Base-by-base conservation (phyloP, 2,329 filamentous ascomycete genomes). In the Ophiostoma himal-ulmi region DNA sequence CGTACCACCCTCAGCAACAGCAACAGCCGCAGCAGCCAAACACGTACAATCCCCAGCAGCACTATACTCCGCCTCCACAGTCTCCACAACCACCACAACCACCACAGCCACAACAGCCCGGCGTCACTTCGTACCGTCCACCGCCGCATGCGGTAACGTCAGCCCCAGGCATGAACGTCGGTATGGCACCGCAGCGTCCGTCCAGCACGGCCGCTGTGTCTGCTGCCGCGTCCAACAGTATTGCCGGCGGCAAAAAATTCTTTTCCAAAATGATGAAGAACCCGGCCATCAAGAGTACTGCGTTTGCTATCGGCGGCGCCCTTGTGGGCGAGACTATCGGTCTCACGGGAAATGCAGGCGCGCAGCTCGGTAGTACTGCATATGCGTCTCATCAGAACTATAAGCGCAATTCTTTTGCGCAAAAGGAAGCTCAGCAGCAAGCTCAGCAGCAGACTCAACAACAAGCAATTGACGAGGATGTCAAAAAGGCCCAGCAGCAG, bases 191-290 rank as follows among this genome's bases (percentile, higher is more conserved):
- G 39, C 37, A 41, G 65, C 65, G 65, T 2, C 65, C 65, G 13
- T 30, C 20, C 6, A 22, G n/a, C 41, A 60, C 14, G 5, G 11
- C 37, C 20, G 52, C 39, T 13, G 68, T 66, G 13, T 41, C 48
- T 14, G 64, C 41, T 1, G 65, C 69, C 10, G 68, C 65, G 14
- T 22, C 65, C 13, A 65, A 11, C 68, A 6, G 62, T 30, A 41
- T 67, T 11, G 41, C 34, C 26, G 37, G 39, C 14, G 41, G 39
- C 22, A 52, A 67, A 52, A 41, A 26, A 30, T 17, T 72, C 20
- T 71, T 74, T 10, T 71, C 72, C 26, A 74, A 73, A 6, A n/a
- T 73, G 5, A 44, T 73, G n/a, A 72, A 71, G n/a, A 74, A 69
- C 69, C 60, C 73, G 14, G 72, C 69, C 1, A 69, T 74, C 20